Base-by-base conservation (phyloP, 495 filamentous ascomycete species). In the Aspergillus egyptiacus region DNA sequence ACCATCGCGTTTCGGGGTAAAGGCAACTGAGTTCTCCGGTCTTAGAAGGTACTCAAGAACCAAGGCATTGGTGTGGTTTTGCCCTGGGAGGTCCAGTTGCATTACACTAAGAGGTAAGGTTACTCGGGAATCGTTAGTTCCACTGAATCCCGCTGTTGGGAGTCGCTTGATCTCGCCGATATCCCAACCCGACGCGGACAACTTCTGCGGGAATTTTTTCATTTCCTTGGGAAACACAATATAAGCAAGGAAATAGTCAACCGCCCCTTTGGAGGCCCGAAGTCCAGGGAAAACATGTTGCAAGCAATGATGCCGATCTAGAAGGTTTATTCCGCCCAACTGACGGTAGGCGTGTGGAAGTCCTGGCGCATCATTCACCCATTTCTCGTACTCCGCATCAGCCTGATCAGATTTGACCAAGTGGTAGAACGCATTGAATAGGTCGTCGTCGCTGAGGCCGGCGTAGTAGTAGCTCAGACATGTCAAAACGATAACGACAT, bases 161-260 rank as follows among this genome's bases (percentile, higher is more conserved):
- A 37, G 51, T 74, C 79, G 3, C 48, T 44, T 48, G 71, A 66
- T 2, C 38, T 77, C 31, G 11, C 36, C 36, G 19, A 86, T 69
- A 58, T 89, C 85, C 82, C 85, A 89, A 0, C 81, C 84, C 0
- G 84, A 88, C 0, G 81, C 71, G 0, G 81, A 82, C 2, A 89
- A 65, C 56, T 85, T 91, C 1, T 72, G 48, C 0, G 79, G 75
- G 47, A 86, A 91, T 38, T 78, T 70, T 32, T 75, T 83, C 61
- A 80, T 74, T 47, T 85, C 79, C 50, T 71, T 80, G 0, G 82
- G 75, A 49, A 88, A 91, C 0, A 89, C 81, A 7, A 84, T 50
- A 5, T 70, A 56, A 2, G 76, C 60, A 2, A 91, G 60, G 55
- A 77, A 88, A 53, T 77, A 89, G 50, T 91, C 77, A 10, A 87